Percentiles rank a stretch among this genome's conserved stretches.
phyloP scores from a whole-genome alignment of 2,329 filamentous ascomycete species.

The Cladosporium austrohemisphaericum region DNA sequence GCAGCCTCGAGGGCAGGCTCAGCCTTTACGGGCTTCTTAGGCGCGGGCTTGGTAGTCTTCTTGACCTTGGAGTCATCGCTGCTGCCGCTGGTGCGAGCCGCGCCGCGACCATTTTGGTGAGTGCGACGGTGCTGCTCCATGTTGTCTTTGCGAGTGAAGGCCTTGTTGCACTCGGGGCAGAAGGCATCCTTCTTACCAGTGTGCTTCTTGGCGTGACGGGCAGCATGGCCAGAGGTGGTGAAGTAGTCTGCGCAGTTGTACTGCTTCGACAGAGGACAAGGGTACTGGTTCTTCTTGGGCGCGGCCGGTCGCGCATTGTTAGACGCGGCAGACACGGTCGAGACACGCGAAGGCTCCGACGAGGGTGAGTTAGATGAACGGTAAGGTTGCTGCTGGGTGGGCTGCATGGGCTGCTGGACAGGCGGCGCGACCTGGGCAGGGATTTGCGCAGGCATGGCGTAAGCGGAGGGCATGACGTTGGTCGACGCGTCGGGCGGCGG shows the following conservation, averaged over 20 bases:
- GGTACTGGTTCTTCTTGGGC: slow-evolving; percentile 64
- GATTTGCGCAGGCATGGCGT: slow-evolving; percentile 29
- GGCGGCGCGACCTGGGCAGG: slow-evolving; percentile 1
- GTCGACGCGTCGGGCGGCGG: slow-evolving; percentile 33
- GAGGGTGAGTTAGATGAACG: slow-evolving; percentile 47
- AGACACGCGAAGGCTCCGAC: slow-evolving; percentile 43
- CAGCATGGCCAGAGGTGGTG: slow-evolving; percentile 81
- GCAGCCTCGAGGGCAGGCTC: slow-evolving; percentile 33
- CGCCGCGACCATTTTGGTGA: slow-evolving; percentile 55
- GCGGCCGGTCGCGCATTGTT: slow-evolving; percentile 29
- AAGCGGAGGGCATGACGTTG: slow-evolving; percentile 28
- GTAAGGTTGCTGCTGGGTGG: slow-evolving; percentile 19
- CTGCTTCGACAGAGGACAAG: slow-evolving; percentile 67
- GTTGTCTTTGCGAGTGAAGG: slow-evolving; percentile 78
- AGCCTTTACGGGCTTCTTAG: slow-evolving; percentile 30
- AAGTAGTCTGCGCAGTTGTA: slow-evolving; percentile 75
- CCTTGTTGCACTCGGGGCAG: slow-evolving; percentile 69
- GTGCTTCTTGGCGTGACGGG: slow-evolving; percentile 79
- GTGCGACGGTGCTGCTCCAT: slow-evolving; percentile 83
- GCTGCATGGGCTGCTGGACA: slow-evolving; percentile 19
- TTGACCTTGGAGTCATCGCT: slow-evolving; percentile 43
- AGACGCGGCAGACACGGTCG: slow-evolving; percentile 43
- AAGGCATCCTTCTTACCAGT: slow-evolving; percentile 74
- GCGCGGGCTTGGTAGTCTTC: slow-evolving; percentile 38
- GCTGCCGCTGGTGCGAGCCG: slow-evolving; percentile 36